Evolutionary conservation across 2,329 filamentous ascomycete species (phyloP).

Genomic region (Arthroderma uncinatum): DNA sequence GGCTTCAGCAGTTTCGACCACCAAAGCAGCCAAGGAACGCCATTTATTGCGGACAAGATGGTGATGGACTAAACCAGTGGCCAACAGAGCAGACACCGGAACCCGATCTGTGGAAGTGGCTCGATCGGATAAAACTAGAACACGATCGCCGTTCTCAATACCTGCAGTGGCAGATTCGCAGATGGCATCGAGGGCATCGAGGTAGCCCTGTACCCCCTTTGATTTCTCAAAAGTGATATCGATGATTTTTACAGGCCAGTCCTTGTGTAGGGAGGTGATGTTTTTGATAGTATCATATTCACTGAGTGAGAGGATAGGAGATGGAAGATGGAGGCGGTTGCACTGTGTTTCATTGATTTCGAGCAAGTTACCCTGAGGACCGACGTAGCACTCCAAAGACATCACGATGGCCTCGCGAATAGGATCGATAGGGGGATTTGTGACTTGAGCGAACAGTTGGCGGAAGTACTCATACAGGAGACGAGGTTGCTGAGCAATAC

Average conservation of each 20-base stretch:
- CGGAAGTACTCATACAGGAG: constrained; percentile 94
- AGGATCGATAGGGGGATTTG: constrained; percentile 92
- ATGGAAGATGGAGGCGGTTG: constrained; percentile 71
- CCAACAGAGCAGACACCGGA: constrained; percentile 72
- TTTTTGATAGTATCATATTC: constrained; percentile 83
- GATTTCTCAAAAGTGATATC: constrained; percentile 88
- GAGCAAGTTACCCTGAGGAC: constrained; percentile 85
- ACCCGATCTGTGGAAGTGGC: constrained; percentile 73
- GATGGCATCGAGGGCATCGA: constrained; percentile 77
- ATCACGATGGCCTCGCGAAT: constrained; percentile 97
- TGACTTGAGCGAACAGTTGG: constrained; percentile 94
- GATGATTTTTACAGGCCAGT: constrained; percentile 82
- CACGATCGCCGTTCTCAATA: constrained; percentile 69
- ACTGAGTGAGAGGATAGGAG: constrained; percentile 76
- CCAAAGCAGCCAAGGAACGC: constrained; percentile 74
- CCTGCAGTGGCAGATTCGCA: constrained; percentile 74
- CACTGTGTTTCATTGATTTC: constrained; percentile 91
- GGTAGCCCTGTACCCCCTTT: constrained; percentile 71
- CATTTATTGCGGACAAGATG: constrained; percentile 93
- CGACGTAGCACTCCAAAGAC: constrained; percentile 93
- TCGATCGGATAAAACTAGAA: constrained; percentile 82
- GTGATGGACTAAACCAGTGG: constrained; percentile 88
- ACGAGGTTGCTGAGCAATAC: constrained; percentile 77
- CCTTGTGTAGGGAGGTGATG: constrained; percentile 58
- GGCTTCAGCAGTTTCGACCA: constrained; percentile 88